Evolutionary conservation across 2,329 filamentous ascomycete species (phyloP), one percentile per base, ranked within the genome.

Genomic region (Penicillium freii): DNA sequence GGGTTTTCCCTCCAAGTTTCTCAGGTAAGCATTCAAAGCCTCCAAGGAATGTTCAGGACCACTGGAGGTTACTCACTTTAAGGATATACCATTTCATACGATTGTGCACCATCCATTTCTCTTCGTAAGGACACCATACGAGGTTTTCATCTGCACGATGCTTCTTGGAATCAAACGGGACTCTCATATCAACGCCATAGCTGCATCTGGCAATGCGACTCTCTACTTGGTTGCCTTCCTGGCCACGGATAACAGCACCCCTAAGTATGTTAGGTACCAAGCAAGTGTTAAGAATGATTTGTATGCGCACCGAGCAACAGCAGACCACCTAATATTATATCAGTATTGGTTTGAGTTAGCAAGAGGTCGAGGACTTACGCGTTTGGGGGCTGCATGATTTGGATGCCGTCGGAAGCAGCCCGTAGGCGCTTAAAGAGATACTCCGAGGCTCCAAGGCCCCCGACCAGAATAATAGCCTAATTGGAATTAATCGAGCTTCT

Each of bases 401-500:
- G 59, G 3, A 73, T 66, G 1, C 54, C 55, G 0, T 64, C 59
- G 10, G 71, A 62, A 6, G 60, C 56, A 5, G 55, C 52, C 19
- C 70, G 47, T 7, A 77, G 52, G 2, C 65, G 64, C 8, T 61
- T 58, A 47, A 66, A 71, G 9, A 78, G 71, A 56, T 75, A 77
- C 17, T 68, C 67, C 3, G 69, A 77, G 4, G 66, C 58, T 1
- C 75, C 75, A 34, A 77, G 74, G 0, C 76, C 76, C 1, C 75
- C 75, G 0, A 77, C 75, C 0, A 78, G 66, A 10, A 76, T 55
- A 5, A 78, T 73, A 0, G 70, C 66, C 64, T 69, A 33, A 39
- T 15, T 7, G 2, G 2, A 33, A 15, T 51, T 23, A 44, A 29
- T 21, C 1, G 8, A 23, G 15, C 0, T 17, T 19, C 10, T 11